Conservation (phyloP, 1,284 basidiomycete genomes). For the Pyrrhoderma lamaoense region DNA sequence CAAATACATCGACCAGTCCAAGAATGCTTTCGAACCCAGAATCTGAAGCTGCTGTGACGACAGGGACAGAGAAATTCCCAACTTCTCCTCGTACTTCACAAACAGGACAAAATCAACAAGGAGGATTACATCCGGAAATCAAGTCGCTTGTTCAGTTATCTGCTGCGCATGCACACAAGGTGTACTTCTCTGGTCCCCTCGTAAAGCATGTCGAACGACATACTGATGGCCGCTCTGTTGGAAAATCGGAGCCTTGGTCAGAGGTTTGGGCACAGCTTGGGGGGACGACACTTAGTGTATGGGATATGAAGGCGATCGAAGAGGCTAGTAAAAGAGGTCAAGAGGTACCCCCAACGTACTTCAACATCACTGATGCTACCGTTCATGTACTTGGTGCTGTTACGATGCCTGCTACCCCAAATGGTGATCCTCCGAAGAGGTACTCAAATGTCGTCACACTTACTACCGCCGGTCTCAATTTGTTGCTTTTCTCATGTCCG, state of each 20-base stretch:
- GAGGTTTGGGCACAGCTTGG: conserved; percentile 93
- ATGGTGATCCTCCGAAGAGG: conserved; percentile 38
- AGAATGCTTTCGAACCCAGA: no score
- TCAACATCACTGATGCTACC: conserved; percentile 85
- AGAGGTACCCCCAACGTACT: conserved; percentile 81
- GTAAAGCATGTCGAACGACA: conserved; percentile 65
- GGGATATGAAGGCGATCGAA: conserved; percentile 82
- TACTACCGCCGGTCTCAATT: conserved; percentile 91
- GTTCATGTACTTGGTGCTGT: conserved; percentile 67
- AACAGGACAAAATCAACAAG: not conserved
- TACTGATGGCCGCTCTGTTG: conserved; percentile 65
- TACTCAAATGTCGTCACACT: conserved; percentile 82
- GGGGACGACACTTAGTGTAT: conserved; percentile 86
- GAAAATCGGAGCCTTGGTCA: conserved; percentile 79
- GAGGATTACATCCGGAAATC: conserved; percentile 66
- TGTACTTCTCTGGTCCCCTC: conserved; percentile 78
- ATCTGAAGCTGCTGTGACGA: no score
- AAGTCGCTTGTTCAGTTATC: conserved; percentile 65
- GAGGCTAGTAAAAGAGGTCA: conserved; percentile 72
- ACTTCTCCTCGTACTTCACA: not conserved
- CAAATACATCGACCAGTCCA: no score
- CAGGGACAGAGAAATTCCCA: not conserved
- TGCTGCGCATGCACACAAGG: conserved; percentile 64
- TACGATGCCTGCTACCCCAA: conserved; percentile 49
- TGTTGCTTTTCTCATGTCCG: conserved; percentile 84